These are phyloP conservation scores for Shiraia sp. DNA, from an alignment of 2,329 filamentous ascomycete genomes.

Conservation along the genomic window DNA sequence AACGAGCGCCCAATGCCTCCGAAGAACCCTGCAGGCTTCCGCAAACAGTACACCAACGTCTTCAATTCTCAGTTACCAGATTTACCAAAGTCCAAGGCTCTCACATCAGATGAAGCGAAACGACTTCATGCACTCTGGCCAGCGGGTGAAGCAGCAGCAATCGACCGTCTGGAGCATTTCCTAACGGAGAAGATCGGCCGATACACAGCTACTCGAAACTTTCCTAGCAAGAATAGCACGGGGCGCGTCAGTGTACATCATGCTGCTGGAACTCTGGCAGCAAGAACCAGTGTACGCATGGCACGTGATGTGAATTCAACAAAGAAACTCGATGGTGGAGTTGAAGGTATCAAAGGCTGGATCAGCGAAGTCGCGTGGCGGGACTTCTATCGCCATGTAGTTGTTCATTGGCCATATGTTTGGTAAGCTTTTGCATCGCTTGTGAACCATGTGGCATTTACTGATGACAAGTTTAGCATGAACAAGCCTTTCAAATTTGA, in stretches of 20 bases:
- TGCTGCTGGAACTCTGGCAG: slow-evolving; percentile 50
- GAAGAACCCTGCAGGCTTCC: slow-evolving; percentile 57
- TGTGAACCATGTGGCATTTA: neutral
- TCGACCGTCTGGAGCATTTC: slow-evolving; percentile 47
- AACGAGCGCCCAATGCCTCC: slow-evolving; percentile 62
- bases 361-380: slow-evolving; percentile 58
- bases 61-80: slow-evolving; percentile 38
- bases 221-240: slow-evolving; percentile 48
- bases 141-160: slow-evolving; percentile 50
- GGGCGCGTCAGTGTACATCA: slow-evolving; percentile 50
- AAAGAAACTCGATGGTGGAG: slow-evolving; percentile 57
- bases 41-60: slow-evolving; percentile 52
- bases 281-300: slow-evolving; percentile 51
- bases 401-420: slow-evolving; percentile 83
- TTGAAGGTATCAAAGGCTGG: slow-evolving; percentile 51
- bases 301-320: slow-evolving; percentile 56
- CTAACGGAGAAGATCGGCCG: slow-evolving; percentile 50
- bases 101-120: slow-evolving; percentile 50
- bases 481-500: slow-evolving; percentile 81
- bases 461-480: slow-evolving; percentile 55
- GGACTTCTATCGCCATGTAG: slow-evolving; percentile 62
- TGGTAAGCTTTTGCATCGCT: slow-evolving; percentile 56
- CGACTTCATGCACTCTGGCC: slow-evolving; percentile 49
- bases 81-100: slow-evolving; percentile 64
- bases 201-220: slow-evolving; percentile 49